Base-by-base conservation (phyloP, 129 eudicot genomes). In the Pittosporum tobira region DNA sequence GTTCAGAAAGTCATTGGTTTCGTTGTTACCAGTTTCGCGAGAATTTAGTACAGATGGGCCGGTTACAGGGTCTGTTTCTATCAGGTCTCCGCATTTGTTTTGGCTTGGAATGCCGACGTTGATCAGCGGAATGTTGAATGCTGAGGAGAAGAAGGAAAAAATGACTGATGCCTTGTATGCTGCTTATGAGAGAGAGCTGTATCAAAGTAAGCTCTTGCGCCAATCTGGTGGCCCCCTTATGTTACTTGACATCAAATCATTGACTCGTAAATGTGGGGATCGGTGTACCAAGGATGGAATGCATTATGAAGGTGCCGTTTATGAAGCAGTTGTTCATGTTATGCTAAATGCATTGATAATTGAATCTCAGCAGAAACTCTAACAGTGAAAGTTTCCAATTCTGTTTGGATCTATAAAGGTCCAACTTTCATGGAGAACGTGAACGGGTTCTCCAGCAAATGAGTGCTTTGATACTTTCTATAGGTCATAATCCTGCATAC, bases 281-380 rank as follows among this genome's bases (percentile, higher is more conserved):
- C 70, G 36, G 29, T 91, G 98, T 69, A 75, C 98, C 11, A 61
- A 30, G 47, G 98, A 91, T 50, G 98, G 98, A 38, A 91, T 91
- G 98, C 98, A 91, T 72, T 91, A 91, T 70, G 69, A 75, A 52
- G 79, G 51, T 16, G 80, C 65, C 59, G 96, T 91, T 58, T 91
- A 91, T 72, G 90, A 87, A 68, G 73, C 94, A 34, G 75, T 82
- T 4, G 78, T 87, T 78, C 98, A 91, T 46, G 73, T 91, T 23
- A 73, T 91, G 96, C 69, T 91, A 26, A 91, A 91, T 71, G 96
- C 90, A 16, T 81, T 91, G 85, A 86, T 91, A 51, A 78, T 91
- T 19, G 85, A 83, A 66, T 86, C 94, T 61, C 84, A 83, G 66
- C 98, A 91, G 67, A 82, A 71, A 75, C 81, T 81, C 48, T 77